Evolutionary conservation across 2,329 filamentous ascomycete species (phyloP), one percentile per base, ranked within the genome.

Genomic region (Onygenales sp.): DNA sequence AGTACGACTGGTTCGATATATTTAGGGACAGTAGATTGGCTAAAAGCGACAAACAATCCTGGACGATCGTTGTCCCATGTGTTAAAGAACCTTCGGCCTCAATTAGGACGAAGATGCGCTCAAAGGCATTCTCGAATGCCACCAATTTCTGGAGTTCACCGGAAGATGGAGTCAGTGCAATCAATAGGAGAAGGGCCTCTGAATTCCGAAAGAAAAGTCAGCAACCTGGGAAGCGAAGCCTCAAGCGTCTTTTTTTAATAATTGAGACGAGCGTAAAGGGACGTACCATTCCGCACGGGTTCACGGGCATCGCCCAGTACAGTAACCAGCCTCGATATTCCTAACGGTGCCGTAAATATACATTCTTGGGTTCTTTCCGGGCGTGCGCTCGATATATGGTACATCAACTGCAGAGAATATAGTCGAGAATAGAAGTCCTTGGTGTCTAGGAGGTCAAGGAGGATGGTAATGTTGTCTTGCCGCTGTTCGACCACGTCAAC

Each of bases 351-450:
- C 4, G 85, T 88, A 55, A 95, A 85, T 45, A 98, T 85, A 69
- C 90, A 95, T 75, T 97, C 91, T 69, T 97, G 92, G 1, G 93
- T 93, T 63, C 93, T 81, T 66, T 96, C 91, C 3, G 91, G 88
- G 44, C 93, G 82, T 49, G 92, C 89, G 4, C 84, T 82, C 35
- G 89, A 83, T 56, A 97, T 93, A 49, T 91, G 88, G 27, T 86
- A 84, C 41, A 98, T 83, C 42, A 98, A 79, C 71, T 97, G 90
- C 32, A 98, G 75, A 4, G 89, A 87, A 71, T 97, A 97, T 0
- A 97, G 80, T 27, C 92, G 85, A 21, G 89, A 87, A 70, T 94
- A 95, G 64, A 95, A 95, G 63, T 96, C 91, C 60, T 78, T 78
- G 11, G 85, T 83, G 60, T 96, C 92, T 59, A 98, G 79, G 53